A percentile compares a stretch with the other conserved stretches of the same genome.
phyloP scores from a whole-genome alignment of 2,329 filamentous ascomycete genomes.

The Fusarium anguioides region DNA sequence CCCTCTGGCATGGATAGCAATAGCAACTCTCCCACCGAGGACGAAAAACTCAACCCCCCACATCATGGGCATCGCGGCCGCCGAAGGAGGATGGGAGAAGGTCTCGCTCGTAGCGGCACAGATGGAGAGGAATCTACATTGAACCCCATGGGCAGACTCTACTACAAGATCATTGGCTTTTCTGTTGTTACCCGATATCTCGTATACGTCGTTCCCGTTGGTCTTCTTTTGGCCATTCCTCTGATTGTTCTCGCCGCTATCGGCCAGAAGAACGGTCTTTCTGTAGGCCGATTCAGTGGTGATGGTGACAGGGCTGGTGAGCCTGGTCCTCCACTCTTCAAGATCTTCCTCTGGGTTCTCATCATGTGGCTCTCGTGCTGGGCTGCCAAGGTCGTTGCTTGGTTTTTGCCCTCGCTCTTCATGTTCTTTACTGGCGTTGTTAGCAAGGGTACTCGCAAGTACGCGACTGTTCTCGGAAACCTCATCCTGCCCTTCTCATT shows the following conservation, averaged over 20 bases:
- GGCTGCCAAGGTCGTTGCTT: conserved; percentile 73
- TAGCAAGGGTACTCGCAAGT: conserved; percentile 76
- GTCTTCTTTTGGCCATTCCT: conserved; percentile 69
- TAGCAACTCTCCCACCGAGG: conserved; percentile 48
- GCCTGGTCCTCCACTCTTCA: conserved; percentile 63
- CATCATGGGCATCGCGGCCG: conserved; percentile 55
- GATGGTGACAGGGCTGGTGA: conserved; percentile 6
- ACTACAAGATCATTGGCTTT: conserved; percentile 72
- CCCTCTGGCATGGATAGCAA: conserved; percentile 48
- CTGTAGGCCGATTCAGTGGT: conserved; percentile 23
- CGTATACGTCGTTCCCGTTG: conserved; percentile 74
- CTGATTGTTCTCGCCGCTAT: conserved; percentile 66
- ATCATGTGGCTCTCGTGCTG: conserved; percentile 75
- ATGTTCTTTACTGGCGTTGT: conserved; percentile 77
- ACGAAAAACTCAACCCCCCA: conserved; percentile 59
- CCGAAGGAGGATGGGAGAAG: conserved; percentile 60
- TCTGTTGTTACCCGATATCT: conserved; percentile 74
- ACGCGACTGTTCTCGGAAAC: conserved; percentile 72
- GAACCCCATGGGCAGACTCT: conserved; percentile 73
- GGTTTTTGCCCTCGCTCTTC: conserved; percentile 69
- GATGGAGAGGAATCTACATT: conserved; percentile 69
- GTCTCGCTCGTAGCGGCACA: conserved; percentile 57
- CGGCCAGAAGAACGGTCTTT: conserved; percentile 42
- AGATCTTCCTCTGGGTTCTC: conserved; percentile 76
- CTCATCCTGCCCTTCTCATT: conserved; percentile 74